Base-by-base conservation (phyloP, 2,329 filamentous ascomycete species). In the Neofusicoccum umdonicola region DNA sequence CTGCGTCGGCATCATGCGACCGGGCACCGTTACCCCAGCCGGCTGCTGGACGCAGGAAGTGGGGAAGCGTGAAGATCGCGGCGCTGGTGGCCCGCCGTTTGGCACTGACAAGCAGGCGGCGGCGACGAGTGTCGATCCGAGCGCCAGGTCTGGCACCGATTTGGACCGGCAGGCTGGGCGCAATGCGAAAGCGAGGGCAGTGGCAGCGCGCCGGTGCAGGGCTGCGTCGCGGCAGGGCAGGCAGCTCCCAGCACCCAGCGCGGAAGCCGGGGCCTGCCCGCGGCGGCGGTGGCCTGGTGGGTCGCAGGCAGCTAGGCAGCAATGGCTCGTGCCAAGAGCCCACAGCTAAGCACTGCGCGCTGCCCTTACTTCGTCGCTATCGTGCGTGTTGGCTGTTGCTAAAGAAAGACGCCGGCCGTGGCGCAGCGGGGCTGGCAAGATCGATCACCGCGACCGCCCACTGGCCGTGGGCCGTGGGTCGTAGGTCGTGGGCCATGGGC, bases 351-450 rank as follows among this genome's bases (percentile, higher is more conserved):
- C 54, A 58, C 12, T n/a, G 41, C 54, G 54, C 54, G 41, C 41
- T 58, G 54, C 41, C 54, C 54, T 47, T 58, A 35, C 54, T 45
- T 58, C 37, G 54, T 22, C 8, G 52, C 35, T 35, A 57, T 57
- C 39, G 34, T 39, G 42, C 42, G 42, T 44, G 56, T 60, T 60
- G 54, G 54, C 42, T 60, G 56, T 60, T 63, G 39, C 61, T 63
- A 63, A 63, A 56, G 31, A 54, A 56, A 63, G 61, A 54, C 56
- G 56, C 41, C 61, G 27, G 61, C 61, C 48, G 61, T 63, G 61
- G 61, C 61, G 61, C 50, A 63, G 61, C 47, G 48, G 48, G 41
- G 41, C 41, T 35, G 27, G 31, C 56, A 17, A 63, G 61, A 63
- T 63, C 48, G 50, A 63, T 63, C 61, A 56, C 50, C 51, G 41